These are phyloP conservation scores for Phytophthora pseudosyringae DNA, from an alignment of 352 stramenopile genomes.

Conservation along the genomic window DNA sequence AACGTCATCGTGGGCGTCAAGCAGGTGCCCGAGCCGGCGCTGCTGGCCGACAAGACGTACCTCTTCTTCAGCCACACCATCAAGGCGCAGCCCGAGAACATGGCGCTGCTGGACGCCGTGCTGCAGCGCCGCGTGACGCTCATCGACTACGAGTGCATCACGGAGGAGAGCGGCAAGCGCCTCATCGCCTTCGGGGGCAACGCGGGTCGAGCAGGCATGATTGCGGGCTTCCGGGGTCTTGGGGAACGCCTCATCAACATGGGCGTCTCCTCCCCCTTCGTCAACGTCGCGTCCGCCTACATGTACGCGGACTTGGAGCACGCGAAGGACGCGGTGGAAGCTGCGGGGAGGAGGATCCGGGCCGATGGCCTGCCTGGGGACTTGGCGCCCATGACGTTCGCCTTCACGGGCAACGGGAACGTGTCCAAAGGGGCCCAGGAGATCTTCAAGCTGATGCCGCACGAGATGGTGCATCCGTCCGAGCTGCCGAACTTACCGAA, in stretches of 20 bases:
- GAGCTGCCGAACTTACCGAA: constrained; percentile 83
- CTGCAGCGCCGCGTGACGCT: constrained; percentile 93
- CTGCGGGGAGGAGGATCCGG: constrained; percentile 86
- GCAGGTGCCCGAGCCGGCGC: constrained; percentile 82
- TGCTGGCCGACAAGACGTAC: constrained; percentile 94
- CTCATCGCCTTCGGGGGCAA: constrained; percentile 96
- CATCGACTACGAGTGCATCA: constrained; percentile 98
- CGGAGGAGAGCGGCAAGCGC: constrained; percentile 79
- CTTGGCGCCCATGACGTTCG: constrained; percentile 89
- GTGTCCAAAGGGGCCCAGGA: constrained; percentile 95
- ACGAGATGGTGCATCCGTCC: constrained; percentile 92
- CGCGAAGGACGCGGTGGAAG: constrained; percentile 84
- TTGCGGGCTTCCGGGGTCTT: constrained; percentile 93
- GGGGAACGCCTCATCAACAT: constrained; percentile 94
- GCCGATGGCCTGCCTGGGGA: constrained; percentile 77
- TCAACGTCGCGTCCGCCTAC: constrained; percentile 94
- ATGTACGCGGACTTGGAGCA: constrained; percentile 94
- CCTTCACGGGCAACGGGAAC: constrained; percentile 95
- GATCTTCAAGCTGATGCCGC: constrained; percentile 94
- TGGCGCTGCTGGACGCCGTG: constrained; percentile 93
- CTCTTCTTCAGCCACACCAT: constrained; percentile 98
- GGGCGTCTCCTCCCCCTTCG: constrained; percentile 94
- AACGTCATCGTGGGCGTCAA: constrained; percentile 97
- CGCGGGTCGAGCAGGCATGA: constrained; percentile 94
- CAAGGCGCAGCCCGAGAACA: constrained; percentile 97